Base-by-base conservation (phyloP, 169 alveolate genomes). In the Cryptosporidium xiaoi region DNA sequence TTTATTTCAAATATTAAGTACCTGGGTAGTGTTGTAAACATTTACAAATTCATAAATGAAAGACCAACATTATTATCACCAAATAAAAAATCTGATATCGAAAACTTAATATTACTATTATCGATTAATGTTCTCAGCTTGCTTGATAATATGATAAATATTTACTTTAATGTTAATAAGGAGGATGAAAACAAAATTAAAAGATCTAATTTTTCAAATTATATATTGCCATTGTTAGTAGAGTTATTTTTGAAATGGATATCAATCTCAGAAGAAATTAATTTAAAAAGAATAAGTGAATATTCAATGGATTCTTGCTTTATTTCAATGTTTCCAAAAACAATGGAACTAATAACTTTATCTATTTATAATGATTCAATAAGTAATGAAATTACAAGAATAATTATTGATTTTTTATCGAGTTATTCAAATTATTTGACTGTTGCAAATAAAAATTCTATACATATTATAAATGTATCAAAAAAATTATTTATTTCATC, bases 191-290 rank as follows among this genome's bases (percentile, higher is more conserved):
- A 40, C 10, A 56, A 40, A 3, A 40, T 34, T 20, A 50, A 24
- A 10, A n/a, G 51, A 29, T 12, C 33, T 10, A 15, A 12, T 20
- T 62, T 77, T 13, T 18, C 50, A n/a, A 64, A 77, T 12, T 58
- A 8, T 46, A 60, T 77, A n/a, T 33, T 71, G 6, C 71, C 87
- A 16, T 27, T 77, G 8, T 29, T 62, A 16, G 40, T 77, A 7
- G 71, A 77, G 20, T 40, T 53, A 5, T 77, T 48, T 18, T 66
- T 77, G 7, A 56, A 60, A 13, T 77, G 87, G 87, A 40, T 77
- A n/a, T 16, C 40, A 40, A 64, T 34, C 4, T 60, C 65, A n/a
- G 77, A 77, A 0, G 87, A 77, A 48, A 60, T 77, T 55, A 46
- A 27, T 3, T 29, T 44, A 24, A 60, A 7, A 8, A 40, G 44